phyloP scores from a whole-genome alignment of 2,329 filamentous ascomycete species.

The Diaporthe caulivora region DNA sequence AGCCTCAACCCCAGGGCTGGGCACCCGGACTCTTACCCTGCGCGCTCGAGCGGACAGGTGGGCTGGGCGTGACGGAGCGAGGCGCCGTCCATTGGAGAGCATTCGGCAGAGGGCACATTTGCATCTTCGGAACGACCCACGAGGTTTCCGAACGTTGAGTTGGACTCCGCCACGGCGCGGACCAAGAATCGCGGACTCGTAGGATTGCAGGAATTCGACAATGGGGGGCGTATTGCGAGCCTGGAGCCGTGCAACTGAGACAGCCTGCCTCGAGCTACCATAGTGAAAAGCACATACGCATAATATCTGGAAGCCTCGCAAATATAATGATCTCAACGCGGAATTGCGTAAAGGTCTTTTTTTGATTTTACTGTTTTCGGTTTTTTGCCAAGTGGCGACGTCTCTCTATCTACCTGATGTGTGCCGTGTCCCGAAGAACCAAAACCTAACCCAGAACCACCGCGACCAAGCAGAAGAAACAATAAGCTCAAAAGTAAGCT shows the following conservation, averaged over 20 bases:
- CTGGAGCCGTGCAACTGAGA: not conserved
- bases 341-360: constrained; percentile 14
- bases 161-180: not conserved
- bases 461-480: constrained; percentile 29
- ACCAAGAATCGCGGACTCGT: not conserved
- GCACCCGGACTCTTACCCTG: not conserved
- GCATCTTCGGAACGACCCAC: not conserved
- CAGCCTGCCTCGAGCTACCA: not conserved
- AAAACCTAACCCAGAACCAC: constrained; percentile 31
- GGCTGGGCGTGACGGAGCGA: not conserved
- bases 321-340: constrained; percentile 15
- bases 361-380: constrained; percentile 32
- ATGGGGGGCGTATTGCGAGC: not conserved
- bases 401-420: constrained; percentile 36
- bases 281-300: not conserved
- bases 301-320: constrained; percentile 15
- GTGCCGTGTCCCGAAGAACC: constrained; percentile 38
- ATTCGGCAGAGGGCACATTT: not conserved
- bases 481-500: constrained; percentile 36
- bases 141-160: not conserved
- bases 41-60: not conserved
- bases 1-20: not conserved
- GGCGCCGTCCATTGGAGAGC: not conserved
- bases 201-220: not conserved
- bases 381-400: constrained; percentile 36